phyloP scores from a whole-genome alignment of 2,329 filamentous ascomycete genomes.

The Calonectria crousiana region DNA sequence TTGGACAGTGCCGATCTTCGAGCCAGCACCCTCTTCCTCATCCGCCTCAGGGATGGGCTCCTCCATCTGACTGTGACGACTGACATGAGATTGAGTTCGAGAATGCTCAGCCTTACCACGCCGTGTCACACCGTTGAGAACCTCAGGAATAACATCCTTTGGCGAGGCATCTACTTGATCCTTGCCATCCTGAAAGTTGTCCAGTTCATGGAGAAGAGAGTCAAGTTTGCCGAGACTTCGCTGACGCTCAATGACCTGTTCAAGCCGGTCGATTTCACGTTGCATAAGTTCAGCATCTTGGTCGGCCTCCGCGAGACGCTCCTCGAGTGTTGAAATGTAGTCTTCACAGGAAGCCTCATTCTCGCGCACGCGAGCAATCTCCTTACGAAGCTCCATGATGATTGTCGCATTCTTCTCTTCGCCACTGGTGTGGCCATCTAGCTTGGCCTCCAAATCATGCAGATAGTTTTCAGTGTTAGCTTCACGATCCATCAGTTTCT shows the following conservation, averaged over 20 bases:
- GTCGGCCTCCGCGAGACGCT: conserved; percentile 93
- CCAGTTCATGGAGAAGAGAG: conserved; percentile 90
- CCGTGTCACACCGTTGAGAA: conserved; percentile 56
- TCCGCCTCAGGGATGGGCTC: conserved; percentile 67
- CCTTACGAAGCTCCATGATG: conserved; percentile 88
- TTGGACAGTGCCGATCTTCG: conserved; percentile 50
- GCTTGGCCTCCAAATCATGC: conserved; percentile 88
- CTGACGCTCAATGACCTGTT: conserved; percentile 95
- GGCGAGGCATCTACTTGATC: conserved; percentile 48
- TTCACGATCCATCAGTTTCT: conserved; percentile 93
- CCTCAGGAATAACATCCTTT: conserved; percentile 45
- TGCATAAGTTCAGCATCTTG: conserved; percentile 98
- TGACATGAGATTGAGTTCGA: conserved; percentile 65
- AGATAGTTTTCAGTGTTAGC: conserved; percentile 92
- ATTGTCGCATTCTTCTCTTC: conserved; percentile 93
- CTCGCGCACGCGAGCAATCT: conserved; percentile 87
- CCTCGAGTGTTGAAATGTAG: conserved; percentile 96
- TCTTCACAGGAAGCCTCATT: conserved; percentile 93
- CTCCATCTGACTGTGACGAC: conserved; percentile 65
- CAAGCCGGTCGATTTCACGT: conserved; percentile 91
- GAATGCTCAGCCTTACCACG: conserved; percentile 64
- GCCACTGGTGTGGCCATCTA: conserved; percentile 90
- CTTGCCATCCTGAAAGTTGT: conserved; percentile 75
- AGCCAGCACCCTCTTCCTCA: conserved; percentile 52
- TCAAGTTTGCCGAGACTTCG: conserved; percentile 95